Evolutionary conservation across 202 grass and related monocot species (phyloP).

Genomic region (Panicum virgatum): DNA sequence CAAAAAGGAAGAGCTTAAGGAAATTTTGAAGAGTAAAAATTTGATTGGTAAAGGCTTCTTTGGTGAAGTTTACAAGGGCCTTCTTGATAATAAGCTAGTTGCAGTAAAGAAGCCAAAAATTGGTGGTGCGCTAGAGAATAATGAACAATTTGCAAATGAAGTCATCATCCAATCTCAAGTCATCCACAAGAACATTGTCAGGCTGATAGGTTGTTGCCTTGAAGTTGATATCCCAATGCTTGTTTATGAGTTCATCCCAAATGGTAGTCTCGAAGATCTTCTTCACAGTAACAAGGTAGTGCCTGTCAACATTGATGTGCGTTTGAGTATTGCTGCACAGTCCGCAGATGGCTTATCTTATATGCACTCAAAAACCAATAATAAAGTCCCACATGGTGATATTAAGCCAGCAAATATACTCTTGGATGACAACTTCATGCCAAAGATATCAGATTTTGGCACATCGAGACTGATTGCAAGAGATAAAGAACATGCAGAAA

Average conservation of each 20-base stretch:
- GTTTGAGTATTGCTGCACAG: constrained; percentile 23
- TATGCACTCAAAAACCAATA: constrained; percentile 34
- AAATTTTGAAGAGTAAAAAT: neutral
- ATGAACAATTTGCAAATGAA: constrained; percentile 45
- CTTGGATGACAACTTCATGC: constrained; percentile 33
- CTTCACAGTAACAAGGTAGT: neutral
- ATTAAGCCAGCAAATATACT: constrained; percentile 56
- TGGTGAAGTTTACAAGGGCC: constrained; percentile 32
- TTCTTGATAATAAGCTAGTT: neutral
- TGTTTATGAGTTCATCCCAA: neutral
- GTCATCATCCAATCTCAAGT: constrained; percentile 39
- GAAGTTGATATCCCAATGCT: neutral
- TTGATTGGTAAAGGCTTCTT: constrained; percentile 12
- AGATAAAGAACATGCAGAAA: constrained; percentile 1
- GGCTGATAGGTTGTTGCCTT: neutral
- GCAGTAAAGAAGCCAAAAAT: constrained; percentile 36
- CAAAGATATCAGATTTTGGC: constrained; percentile 50
- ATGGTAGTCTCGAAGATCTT: neutral
- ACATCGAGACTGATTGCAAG: constrained; percentile 29
- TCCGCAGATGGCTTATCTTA: constrained; percentile 42
- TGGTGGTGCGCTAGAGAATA: neutral
- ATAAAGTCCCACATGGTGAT: constrained; percentile 40
- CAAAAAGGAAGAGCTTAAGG: constrained; percentile 26
- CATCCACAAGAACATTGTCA: constrained; percentile 32
- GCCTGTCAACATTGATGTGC: neutral